Evolutionary conservation across 2,329 filamentous ascomycete species (phyloP).

Genomic region (Fusarium sp.): DNA sequence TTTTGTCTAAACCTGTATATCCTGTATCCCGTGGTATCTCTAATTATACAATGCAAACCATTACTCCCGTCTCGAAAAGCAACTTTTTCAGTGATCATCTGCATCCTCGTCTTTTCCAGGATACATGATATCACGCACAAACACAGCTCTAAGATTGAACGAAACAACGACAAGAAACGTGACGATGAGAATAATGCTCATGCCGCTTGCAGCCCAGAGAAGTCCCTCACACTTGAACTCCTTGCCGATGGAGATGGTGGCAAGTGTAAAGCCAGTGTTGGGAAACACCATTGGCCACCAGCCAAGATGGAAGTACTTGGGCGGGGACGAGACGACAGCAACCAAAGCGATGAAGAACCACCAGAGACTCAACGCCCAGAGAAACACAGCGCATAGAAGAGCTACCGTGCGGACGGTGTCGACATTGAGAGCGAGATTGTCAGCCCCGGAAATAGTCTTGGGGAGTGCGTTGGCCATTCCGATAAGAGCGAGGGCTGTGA

Average conservation of each 20-base stretch:
- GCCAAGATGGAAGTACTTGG: conserved; percentile 69
- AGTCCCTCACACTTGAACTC: conserved; percentile 61
- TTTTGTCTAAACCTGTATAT: conserved; percentile 26
- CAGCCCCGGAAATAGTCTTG: conserved; percentile 59
- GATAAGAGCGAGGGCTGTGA: conserved; percentile 77
- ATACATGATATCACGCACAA: conserved; percentile 68
- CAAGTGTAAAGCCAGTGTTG: conserved; percentile 71
- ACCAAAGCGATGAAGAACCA: conserved; percentile 63
- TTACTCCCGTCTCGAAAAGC: conserved; percentile 8
- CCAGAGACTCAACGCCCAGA: conserved; percentile 75
- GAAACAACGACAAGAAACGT: conserved; percentile 61
- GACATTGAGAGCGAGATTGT: conserved; percentile 59
- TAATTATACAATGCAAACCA: conserved; percentile 11
- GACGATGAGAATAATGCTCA: conserved; percentile 62
- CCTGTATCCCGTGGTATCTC: conserved; percentile 27
- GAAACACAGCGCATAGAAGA: conserved; percentile 64
- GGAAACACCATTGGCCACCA: conserved; percentile 76
- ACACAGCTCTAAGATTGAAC: conserved; percentile 61
- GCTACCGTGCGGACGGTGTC: conserved; percentile 62
- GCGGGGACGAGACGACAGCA: conserved; percentile 54
- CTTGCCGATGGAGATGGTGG: conserved; percentile 67
- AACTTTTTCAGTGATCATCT: conserved; percentile 57
- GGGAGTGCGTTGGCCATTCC: conserved; percentile 69
- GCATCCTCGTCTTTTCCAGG: conserved; percentile 68
- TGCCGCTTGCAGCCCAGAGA: conserved; percentile 62